A percentile compares a stretch with the other conserved stretches of the same genome.
Conservation (phyloP, 805 yeast species). For the Metschnikowia cerradonensis region DNA sequence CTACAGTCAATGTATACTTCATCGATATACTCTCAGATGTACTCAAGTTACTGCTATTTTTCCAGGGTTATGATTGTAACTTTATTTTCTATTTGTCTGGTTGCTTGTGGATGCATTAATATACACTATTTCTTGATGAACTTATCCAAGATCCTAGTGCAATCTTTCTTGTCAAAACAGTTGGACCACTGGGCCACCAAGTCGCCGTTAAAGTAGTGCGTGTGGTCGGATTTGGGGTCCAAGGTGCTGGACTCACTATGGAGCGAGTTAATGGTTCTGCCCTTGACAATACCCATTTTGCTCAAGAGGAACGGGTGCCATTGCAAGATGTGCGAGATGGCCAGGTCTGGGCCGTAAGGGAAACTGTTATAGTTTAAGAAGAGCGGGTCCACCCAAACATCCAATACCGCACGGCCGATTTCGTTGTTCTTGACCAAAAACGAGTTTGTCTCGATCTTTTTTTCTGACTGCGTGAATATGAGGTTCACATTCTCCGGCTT, state of each 20-base stretch:
- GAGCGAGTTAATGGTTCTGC: conserved; percentile 34
- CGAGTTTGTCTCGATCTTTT: conserved; percentile 62
- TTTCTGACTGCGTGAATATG: conserved; percentile 65
- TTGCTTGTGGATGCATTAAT: neutral
- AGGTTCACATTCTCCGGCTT: conserved; percentile 53
- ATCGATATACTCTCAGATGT: too few species aligned
- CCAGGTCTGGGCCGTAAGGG: conserved; percentile 56
- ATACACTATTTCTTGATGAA: neutral
- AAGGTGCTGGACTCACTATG: conserved; percentile 17
- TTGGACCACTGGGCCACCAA: conserved; percentile 60
- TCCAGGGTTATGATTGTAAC: too few species aligned
- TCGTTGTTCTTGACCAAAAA: conserved; percentile 68
- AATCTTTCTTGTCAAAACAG: conserved; percentile 35
- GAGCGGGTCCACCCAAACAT: conserved; percentile 72
- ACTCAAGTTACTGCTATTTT: too few species aligned
- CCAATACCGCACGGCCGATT: conserved; percentile 65
- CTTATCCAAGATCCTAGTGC: neutral
- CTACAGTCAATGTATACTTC: too few species aligned
- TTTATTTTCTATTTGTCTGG: too few species aligned
- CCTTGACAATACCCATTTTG: conserved; percentile 67
- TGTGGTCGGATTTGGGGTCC: conserved; percentile 32
- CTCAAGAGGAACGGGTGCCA: conserved; percentile 88
- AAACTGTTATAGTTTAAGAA: conserved; percentile 65
- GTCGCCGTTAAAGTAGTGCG: conserved; percentile 60
- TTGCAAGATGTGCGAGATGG: conserved; percentile 80